Percentiles rank a stretch among this genome's conserved stretches.
phyloP scores from a whole-genome alignment of 768 basidiomycete species.

The Pisolithus tinctorius region DNA sequence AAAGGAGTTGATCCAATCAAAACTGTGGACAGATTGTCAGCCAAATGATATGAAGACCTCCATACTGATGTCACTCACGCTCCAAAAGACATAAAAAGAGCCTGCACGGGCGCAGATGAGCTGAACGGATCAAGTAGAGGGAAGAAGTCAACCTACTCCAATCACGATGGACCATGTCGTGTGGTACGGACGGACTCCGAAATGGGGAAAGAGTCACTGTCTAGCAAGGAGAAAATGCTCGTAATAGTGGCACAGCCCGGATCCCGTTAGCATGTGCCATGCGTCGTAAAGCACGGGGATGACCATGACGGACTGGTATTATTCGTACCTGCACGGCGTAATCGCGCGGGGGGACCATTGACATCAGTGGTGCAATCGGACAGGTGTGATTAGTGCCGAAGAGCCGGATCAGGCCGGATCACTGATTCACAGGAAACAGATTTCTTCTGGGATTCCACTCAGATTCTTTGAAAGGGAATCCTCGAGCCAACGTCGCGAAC shows the following conservation, averaged over 20 bases:
- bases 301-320: background rate
- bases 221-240: background rate
- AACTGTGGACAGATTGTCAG: background rate
- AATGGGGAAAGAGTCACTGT: too few relatives aligned
- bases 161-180: slow-evolving; percentile 7
- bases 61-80: background rate
- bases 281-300: background rate
- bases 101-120: background rate
- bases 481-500: too few relatives aligned
- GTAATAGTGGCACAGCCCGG: background rate
- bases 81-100: slow-evolving; percentile 2
- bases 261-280: background rate
- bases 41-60: background rate
- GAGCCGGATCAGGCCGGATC: too few relatives aligned
- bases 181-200: too few relatives aligned
- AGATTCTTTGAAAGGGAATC: too few relatives aligned
- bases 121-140: background rate
- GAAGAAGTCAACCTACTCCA: background rate
- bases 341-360: background rate
- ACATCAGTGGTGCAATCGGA: too few relatives aligned
- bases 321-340: background rate
- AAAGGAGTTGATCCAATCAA: slow-evolving; percentile 5
- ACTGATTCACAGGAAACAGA: too few relatives aligned
- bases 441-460: too few relatives aligned
- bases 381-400: too few relatives aligned